phyloP scores from a whole-genome alignment of 2,329 filamentous ascomycete species.

The Ilyonectria mors-panacis region DNA sequence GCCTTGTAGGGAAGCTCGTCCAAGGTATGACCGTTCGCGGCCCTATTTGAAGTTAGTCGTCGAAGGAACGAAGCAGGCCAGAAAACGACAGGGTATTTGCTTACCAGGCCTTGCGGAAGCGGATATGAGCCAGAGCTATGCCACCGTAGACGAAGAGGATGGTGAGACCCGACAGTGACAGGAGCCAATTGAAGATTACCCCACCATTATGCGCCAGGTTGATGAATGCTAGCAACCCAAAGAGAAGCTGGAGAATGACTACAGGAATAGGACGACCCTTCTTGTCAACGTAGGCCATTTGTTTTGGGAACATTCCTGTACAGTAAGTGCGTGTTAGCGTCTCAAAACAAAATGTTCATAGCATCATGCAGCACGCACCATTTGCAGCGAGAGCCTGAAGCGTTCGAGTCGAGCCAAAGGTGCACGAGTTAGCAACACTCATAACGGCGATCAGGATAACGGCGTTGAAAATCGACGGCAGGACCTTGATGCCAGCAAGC shows the following conservation, averaged over 20 bases:
- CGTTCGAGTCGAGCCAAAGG: constrained; percentile 68
- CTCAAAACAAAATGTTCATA: no score
- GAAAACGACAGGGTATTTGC: constrained; percentile 73
- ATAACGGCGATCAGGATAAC: constrained; percentile 67
- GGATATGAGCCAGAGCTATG: constrained; percentile 73
- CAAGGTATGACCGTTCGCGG: no score
- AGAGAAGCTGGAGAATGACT: constrained; percentile 59
- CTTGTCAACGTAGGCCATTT: constrained; percentile 67
- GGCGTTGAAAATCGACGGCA: constrained; percentile 66
- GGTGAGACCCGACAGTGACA: constrained; percentile 72
- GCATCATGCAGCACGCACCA: constrained; percentile 41
- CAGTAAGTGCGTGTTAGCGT: no score
- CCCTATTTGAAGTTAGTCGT: no score
- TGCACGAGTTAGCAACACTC: constrained; percentile 66
- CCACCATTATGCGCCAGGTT: constrained; percentile 60
- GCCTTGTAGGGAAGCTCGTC: constrained; percentile 84
- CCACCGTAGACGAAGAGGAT: constrained; percentile 75
- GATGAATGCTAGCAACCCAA: constrained; percentile 63
- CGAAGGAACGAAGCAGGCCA: no score
- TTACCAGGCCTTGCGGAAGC: constrained; percentile 73
- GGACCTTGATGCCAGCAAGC: constrained; percentile 61
- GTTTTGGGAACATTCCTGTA: constrained; percentile 60
- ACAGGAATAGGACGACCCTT: constrained; percentile 64
- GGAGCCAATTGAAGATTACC: constrained; percentile 73
- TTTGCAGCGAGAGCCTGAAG: constrained; percentile 67